phyloP scores from a whole-genome alignment of 495 filamentous ascomycete species.

The Bathelium albidoporum region DNA sequence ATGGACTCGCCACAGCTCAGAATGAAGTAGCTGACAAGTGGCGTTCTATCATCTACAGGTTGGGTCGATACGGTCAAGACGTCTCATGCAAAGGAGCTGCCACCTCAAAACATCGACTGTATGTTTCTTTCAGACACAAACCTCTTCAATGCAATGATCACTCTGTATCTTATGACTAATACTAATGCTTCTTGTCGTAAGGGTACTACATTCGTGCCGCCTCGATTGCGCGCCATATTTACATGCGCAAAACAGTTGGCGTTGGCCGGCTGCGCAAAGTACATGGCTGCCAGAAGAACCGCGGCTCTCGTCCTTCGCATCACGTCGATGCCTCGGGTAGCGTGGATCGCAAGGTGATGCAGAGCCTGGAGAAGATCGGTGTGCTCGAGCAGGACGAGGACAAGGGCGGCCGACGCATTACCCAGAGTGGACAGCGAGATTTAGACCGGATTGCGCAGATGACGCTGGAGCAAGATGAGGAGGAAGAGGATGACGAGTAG shows the following conservation, averaged over 20 bases:
- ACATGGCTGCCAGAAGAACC: slow-evolving; percentile 95
- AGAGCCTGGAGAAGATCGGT: slow-evolving; percentile 97
- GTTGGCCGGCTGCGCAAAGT: slow-evolving; percentile 86
- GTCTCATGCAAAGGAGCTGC: slow-evolving; percentile 87
- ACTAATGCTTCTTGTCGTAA: slow-evolving; percentile 6
- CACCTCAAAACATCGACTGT: slow-evolving; percentile 94
- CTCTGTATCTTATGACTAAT: not conserved
- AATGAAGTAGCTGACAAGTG: slow-evolving; percentile 25
- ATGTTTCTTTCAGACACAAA: slow-evolving; percentile 26
- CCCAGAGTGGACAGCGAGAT: slow-evolving; percentile 95
- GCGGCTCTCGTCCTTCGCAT: slow-evolving; percentile 78
- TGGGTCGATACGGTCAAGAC: slow-evolving; percentile 99
- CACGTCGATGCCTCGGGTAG: slow-evolving; percentile 91
- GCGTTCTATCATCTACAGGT: slow-evolving; percentile 41
- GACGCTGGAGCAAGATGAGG: slow-evolving; percentile 59
- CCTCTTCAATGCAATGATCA: not conserved
- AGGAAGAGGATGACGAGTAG: slow-evolving; percentile 51
- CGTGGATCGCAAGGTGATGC: slow-evolving; percentile 92
- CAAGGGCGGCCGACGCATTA: slow-evolving; percentile 93
- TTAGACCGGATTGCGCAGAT: slow-evolving; percentile 85
- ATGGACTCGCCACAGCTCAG: slow-evolving; percentile 10
- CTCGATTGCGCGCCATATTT: slow-evolving; percentile 92
- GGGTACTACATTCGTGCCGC: slow-evolving; percentile 97
- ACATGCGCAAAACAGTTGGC: slow-evolving; percentile 97
- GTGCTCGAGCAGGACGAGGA: slow-evolving; percentile 94